Base-by-base conservation (phyloP, 768 basidiomycete species). In the Imleria badia region DNA sequence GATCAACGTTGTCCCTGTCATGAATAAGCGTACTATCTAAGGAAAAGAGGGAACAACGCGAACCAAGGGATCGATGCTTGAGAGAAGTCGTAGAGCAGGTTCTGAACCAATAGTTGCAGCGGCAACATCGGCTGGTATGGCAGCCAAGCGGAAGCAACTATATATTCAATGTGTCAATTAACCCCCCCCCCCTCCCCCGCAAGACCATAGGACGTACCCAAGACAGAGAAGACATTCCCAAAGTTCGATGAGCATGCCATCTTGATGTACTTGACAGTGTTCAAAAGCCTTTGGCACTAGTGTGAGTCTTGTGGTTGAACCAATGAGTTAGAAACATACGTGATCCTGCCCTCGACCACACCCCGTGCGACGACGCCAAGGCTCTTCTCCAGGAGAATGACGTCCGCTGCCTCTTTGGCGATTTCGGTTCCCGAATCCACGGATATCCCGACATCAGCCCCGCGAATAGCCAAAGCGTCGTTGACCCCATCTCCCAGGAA, bases 161-260 rank as follows among this genome's bases (percentile, higher is more conserved):
- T 22, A 34, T 42, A 14, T 39, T 46, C 19, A 8, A 40, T 15
- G 23, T 29, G 20, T 62, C 19, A 59, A 10, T 20, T 3, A 29
- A 34, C 9, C 30, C 1, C 44, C 6, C 17, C 19, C 14, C 9
- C 30, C 1, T 42, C 6, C 17, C 19, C 14, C 26, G 8, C 8
- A 22, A 35, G 31, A 56, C 19, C 12, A 48, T 17, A 20, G 1
- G 41, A 55, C 68, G 9, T 51, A 72, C 68, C 60, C 51, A 70
- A 45, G 38, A 70, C 70, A 13, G 68, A 70, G 52, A 70, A 72
- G 43, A 70, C 64, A 44, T 70, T 70, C 22, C 72, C 64, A 56
- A 74, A 73, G 59, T 72, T 72, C 2, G 71, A 72, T 10, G 71
- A 74, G 22, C 67, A 68, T 19, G 71, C 70, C 71, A 72, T 72